Conservation (phyloP, 345 rosid species). For the Dipteronia sinensis region DNA sequence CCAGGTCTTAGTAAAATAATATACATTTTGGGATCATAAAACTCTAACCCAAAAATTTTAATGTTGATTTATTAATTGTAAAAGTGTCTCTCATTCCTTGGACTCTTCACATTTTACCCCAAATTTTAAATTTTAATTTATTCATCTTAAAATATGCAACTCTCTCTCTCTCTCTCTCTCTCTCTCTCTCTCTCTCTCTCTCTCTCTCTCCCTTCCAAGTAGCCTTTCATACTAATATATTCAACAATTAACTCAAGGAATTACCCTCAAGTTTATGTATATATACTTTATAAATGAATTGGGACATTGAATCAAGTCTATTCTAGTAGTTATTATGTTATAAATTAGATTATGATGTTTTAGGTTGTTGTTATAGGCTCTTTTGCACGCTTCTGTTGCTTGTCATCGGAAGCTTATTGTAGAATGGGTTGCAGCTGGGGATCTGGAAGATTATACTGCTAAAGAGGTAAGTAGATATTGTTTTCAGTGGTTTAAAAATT, state of each 20-base stretch:
- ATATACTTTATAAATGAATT: not conserved
- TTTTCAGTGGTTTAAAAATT: not conserved
- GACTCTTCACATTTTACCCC: not conserved
- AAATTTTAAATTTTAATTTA: not conserved
- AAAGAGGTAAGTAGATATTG: constrained; percentile 41
- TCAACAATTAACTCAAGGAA: not conserved
- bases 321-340: constrained; percentile 1
- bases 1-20: not conserved
- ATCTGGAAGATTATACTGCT: constrained; percentile 66
- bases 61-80: not conserved
- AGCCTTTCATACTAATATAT: not conserved
- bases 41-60: not conserved
- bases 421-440: constrained; percentile 87
- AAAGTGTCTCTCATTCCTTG: not conserved
- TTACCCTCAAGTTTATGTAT: not conserved
- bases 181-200: not conserved
- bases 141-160: not conserved
- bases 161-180: not conserved
- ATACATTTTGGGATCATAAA: not conserved
- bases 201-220: not conserved
- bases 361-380: constrained; percentile 54
- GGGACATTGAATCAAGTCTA: not conserved
- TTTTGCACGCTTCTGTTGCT: constrained; percentile 85
- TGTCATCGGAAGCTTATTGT: constrained; percentile 62
- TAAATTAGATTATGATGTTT: constrained; percentile 10